phyloP scores from a whole-genome alignment of 2,329 filamentous ascomycete species.

The Chalaropsis thielavioides region DNA sequence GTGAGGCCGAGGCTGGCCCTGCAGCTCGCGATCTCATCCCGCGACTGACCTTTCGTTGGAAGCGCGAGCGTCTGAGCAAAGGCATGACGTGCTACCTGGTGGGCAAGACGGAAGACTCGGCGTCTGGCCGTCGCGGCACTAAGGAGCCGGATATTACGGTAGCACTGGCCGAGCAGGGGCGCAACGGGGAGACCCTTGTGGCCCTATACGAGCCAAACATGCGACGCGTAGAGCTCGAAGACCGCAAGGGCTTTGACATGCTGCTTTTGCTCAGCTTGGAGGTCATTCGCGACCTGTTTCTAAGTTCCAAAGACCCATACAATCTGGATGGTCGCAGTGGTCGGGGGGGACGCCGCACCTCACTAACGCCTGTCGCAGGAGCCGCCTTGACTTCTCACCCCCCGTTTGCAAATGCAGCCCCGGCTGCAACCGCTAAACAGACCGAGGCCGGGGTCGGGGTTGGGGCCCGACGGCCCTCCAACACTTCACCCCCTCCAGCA shows the following conservation, averaged over 20 bases:
- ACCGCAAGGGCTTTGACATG: slow-evolving; percentile 83
- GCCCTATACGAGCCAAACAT: slow-evolving; percentile 92
- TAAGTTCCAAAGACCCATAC: slow-evolving; percentile 47
- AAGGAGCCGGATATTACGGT: slow-evolving; percentile 92
- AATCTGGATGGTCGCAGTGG: slow-evolving; percentile 63
- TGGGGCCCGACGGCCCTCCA: not conserved
- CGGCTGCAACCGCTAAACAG: slow-evolving; percentile 7
- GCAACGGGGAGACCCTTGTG: slow-evolving; percentile 43
- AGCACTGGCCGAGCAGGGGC: slow-evolving; percentile 65
- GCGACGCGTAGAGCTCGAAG: slow-evolving; percentile 78
- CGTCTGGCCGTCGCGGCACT: slow-evolving; percentile 53
- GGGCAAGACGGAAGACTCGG: slow-evolving; percentile 50
- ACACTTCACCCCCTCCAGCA: not conserved
- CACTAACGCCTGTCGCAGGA: slow-evolving; percentile 28
- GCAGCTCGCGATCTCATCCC: slow-evolving; percentile 41
- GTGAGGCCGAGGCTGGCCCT: slow-evolving; percentile 30
- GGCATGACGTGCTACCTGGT: slow-evolving; percentile 81
- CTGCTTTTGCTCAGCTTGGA: slow-evolving; percentile 52
- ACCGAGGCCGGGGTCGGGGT: not conserved
- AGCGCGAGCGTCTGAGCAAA: slow-evolving; percentile 63
- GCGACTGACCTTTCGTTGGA: slow-evolving; percentile 76
- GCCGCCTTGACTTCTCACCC: slow-evolving; percentile 17
- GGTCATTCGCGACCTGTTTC: slow-evolving; percentile 50
- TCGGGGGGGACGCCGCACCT: slow-evolving; percentile 28
- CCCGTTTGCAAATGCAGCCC: slow-evolving; percentile 11